These are phyloP conservation scores for Viola odorata DNA, from an alignment of 345 rosid species.

Conservation along the genomic window DNA sequence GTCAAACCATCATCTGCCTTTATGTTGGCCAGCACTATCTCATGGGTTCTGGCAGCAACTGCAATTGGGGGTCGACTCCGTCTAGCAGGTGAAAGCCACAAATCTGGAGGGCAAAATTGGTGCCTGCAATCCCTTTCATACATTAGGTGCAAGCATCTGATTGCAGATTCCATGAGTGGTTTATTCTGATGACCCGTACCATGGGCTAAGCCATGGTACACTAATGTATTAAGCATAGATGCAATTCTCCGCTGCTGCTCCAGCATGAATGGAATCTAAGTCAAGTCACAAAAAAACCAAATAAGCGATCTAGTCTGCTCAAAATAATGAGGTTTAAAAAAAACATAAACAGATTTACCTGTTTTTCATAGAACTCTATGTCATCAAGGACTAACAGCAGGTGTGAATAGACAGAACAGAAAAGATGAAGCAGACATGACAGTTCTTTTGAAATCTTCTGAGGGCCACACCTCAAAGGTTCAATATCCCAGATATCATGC, in stretches of 20 bases:
- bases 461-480: conserved; percentile 64
- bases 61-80: conserved; percentile 76
- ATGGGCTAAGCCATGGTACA: conserved; percentile 64
- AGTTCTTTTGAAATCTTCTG: conserved; percentile 62
- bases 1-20: conserved; percentile 43
- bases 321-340: neutral
- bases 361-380: conserved; percentile 94
- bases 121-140: conserved; percentile 97
- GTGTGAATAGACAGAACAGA: conserved; percentile 85
- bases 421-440: conserved; percentile 74
- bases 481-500: conserved; percentile 65
- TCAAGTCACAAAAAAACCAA: conserved; percentile 25
- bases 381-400: conserved; percentile 94
- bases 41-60: conserved; percentile 85
- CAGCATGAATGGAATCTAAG: conserved; percentile 69
- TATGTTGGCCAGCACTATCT: conserved; percentile 40
- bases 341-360: conserved; percentile 40
- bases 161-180: conserved; percentile 76
- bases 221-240: conserved; percentile 79
- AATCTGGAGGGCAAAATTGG: conserved; percentile 67
- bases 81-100: conserved; percentile 96
- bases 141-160: conserved; percentile 82
- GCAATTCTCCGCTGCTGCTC: conserved; percentile 81
- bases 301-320: conserved; percentile 6
- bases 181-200: conserved; percentile 43